These are phyloP conservation scores for Ophiosphaerella korrae DNA, from an alignment of 2,329 filamentous ascomycete species.

Conservation along the genomic window DNA sequence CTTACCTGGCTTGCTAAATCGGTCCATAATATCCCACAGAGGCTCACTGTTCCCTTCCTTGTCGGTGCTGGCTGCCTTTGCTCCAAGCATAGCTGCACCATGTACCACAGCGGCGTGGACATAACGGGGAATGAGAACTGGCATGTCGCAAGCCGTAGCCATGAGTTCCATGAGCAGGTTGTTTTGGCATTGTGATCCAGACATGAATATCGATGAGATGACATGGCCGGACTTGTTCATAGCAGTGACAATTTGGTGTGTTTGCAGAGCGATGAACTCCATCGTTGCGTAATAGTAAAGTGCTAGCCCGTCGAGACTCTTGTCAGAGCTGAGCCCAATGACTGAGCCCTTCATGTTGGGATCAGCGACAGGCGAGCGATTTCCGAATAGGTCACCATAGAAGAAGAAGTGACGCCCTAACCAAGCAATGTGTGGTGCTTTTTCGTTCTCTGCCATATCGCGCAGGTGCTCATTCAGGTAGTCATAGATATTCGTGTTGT, in stretches of 20 bases:
- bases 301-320: slow-evolving; percentile 83
- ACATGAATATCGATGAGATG: slow-evolving; percentile 97
- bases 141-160: slow-evolving; percentile 88
- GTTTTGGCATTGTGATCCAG: slow-evolving; percentile 96
- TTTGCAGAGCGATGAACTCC: slow-evolving; percentile 98
- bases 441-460: slow-evolving; percentile 70
- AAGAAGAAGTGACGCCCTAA: slow-evolving; percentile 96
- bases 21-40: slow-evolving; percentile 96
- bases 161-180: slow-evolving; percentile 88
- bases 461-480: slow-evolving; percentile 88
- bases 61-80: slow-evolving; percentile 89
- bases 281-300: slow-evolving; percentile 94
- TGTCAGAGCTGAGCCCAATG: slow-evolving; percentile 85
- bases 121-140: slow-evolving; percentile 90
- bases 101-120: slow-evolving; percentile 95
- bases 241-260: slow-evolving; percentile 88
- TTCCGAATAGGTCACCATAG: slow-evolving; percentile 97
- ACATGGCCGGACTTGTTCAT: slow-evolving; percentile 92
- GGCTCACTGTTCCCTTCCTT: slow-evolving; percentile 79
- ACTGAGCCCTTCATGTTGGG: slow-evolving; percentile 90
- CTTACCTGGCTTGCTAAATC: slow-evolving; percentile 92
- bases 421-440: slow-evolving; percentile 80
- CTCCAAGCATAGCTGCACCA: slow-evolving; percentile 97
- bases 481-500: slow-evolving; percentile 90
- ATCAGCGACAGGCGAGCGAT: slow-evolving; percentile 91